phyloP scores from a whole-genome alignment of 1,284 basidiomycete species.

The Ustilago sp. region DNA sequence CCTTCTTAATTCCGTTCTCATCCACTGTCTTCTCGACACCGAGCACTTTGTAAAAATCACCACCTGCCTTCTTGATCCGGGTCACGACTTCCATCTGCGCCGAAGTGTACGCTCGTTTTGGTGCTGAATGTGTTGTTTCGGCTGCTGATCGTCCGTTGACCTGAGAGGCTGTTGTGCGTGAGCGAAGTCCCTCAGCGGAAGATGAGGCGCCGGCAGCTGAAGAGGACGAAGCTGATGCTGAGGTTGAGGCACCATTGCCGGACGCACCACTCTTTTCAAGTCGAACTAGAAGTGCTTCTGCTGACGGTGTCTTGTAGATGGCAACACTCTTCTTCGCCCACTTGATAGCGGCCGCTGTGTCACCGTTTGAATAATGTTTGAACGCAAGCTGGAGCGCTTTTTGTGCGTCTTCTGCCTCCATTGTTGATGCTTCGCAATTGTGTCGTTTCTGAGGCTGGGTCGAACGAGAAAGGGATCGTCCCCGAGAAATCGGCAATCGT shows the following conservation, averaged over 20 bases:
- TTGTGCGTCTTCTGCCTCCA: slow-evolving; percentile 63
- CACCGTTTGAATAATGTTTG: slow-evolving; percentile 62
- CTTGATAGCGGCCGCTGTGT: slow-evolving; percentile 76
- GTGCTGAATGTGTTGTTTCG: slow-evolving; percentile 50
- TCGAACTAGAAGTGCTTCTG: slow-evolving; percentile 76
- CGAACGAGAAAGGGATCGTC: background rate
- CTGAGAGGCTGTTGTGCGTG: slow-evolving; percentile 69
- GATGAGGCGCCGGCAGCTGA: slow-evolving; percentile 76
- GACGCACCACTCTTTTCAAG: slow-evolving; percentile 71
- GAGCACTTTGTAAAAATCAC: slow-evolving; percentile 94
- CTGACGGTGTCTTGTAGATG: slow-evolving; percentile 85
- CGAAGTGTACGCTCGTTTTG: slow-evolving; percentile 84
- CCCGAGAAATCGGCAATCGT: background rate
- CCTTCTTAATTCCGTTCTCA: slow-evolving; percentile 85
- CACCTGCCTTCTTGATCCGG: slow-evolving; percentile 81
- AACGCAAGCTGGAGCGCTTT: slow-evolving; percentile 65
- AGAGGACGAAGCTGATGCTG: slow-evolving; percentile 71
- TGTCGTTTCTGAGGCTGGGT: background rate
- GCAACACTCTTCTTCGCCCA: slow-evolving; percentile 90
- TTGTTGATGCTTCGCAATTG: slow-evolving; percentile 9
- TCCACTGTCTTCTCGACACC: slow-evolving; percentile 84
- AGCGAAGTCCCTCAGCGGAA: slow-evolving; percentile 69
- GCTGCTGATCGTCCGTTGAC: slow-evolving; percentile 69
- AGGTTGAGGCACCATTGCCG: slow-evolving; percentile 70
- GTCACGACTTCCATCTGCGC: slow-evolving; percentile 89